Conservation (phyloP, 2,329 filamentous ascomycete genomes). For the Pseudocercospora fuligena region DNA sequence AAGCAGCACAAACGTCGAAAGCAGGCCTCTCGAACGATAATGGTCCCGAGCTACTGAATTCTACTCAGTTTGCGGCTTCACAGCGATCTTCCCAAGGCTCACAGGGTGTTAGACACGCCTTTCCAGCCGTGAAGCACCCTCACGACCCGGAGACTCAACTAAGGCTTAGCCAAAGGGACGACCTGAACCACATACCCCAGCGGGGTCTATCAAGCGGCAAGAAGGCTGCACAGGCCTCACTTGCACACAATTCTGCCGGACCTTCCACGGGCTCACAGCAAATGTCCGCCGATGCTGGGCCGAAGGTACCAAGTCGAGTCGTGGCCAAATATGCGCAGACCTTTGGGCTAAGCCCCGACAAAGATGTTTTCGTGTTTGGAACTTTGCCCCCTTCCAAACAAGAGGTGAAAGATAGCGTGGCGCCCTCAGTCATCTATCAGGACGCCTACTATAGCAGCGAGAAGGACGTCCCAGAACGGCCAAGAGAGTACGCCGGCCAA, state of each 20-base stretch:
- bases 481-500: constrained; percentile 83
- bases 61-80: constrained; percentile 33
- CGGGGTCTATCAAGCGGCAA: constrained; percentile 18
- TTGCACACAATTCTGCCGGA: background rate
- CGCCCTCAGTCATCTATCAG: constrained; percentile 76
- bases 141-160: constrained; percentile 66
- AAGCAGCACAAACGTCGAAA: constrained; percentile 20
- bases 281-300: background rate
- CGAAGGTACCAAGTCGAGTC: background rate
- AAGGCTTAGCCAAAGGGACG: constrained; percentile 69
- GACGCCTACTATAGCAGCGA: constrained; percentile 86
- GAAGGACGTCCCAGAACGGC: constrained; percentile 75
- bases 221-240: constrained; percentile 10
- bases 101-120: constrained; percentile 61
- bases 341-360: constrained; percentile 27
- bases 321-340: constrained; percentile 31
- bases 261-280: background rate
- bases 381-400: constrained; percentile 48
- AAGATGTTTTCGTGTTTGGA: constrained; percentile 42
- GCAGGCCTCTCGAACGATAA: background rate
- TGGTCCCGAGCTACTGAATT: background rate
- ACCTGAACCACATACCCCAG: constrained; percentile 25
- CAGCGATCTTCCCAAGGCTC: constrained; percentile 41
- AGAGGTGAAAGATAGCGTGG: constrained; percentile 62
- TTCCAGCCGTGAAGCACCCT: constrained; percentile 78